These are phyloP conservation scores for Phymatotrichopsis omnivora DNA, from an alignment of 2,329 filamentous ascomycete species.

Conservation along the genomic window DNA sequence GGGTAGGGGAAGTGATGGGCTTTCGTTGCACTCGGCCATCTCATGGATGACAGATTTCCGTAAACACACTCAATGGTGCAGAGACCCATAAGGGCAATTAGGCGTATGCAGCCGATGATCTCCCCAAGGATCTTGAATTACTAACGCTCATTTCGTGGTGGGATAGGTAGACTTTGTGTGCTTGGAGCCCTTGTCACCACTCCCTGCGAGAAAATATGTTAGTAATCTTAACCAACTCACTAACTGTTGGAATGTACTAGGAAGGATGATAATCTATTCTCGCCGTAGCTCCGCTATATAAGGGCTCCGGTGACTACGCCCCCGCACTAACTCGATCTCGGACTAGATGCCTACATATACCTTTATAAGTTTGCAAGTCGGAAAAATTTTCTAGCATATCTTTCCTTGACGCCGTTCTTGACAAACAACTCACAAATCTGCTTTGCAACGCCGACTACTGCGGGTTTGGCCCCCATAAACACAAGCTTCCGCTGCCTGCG, in stretches of 20 bases:
- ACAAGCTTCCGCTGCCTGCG: constrained; percentile 85
- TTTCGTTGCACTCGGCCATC: constrained; percentile 54
- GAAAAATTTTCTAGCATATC: constrained; percentile 81
- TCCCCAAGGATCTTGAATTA: constrained; percentile 75
- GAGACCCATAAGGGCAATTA: constrained; percentile 86
- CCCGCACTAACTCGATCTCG: too few species aligned
- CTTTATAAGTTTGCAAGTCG: constrained; percentile 80
- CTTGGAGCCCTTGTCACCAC: constrained; percentile 82
- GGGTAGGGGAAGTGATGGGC: constrained; percentile 91
- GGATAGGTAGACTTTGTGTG: constrained; percentile 71
- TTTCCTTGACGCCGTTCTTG: constrained; percentile 77
- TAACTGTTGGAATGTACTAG: too few species aligned
- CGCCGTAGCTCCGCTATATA: too few species aligned
- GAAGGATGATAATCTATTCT: too few species aligned
- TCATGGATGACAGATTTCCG: constrained; percentile 70
- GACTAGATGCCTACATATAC: too few species aligned
- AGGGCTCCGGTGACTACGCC: too few species aligned
- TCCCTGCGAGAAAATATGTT: constrained; percentile 48
- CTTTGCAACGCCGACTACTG: constrained; percentile 93
- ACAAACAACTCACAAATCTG: constrained; percentile 97
- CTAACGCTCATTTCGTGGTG: constrained; percentile 53
- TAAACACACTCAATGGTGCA: constrained; percentile 94
- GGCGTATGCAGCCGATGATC: constrained; percentile 89
- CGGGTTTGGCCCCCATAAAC: constrained; percentile 91
- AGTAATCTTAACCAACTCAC: neutral